Conservation (phyloP, 345 rosid genomes). For the Linum trigynum region DNA sequence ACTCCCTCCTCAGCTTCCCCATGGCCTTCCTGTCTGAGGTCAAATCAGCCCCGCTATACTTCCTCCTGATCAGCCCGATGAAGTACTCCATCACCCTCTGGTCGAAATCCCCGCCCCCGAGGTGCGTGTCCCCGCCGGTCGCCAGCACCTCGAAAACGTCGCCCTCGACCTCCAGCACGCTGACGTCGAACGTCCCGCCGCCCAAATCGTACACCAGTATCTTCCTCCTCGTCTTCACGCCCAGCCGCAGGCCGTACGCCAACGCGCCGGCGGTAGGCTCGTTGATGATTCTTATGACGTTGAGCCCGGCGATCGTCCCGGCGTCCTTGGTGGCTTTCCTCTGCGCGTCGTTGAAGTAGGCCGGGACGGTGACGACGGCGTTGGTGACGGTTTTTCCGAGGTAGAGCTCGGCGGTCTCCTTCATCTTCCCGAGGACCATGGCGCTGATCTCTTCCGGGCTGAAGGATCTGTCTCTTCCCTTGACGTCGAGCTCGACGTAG, state of each 20-base stretch:
- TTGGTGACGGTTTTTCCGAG: slow-evolving; percentile 44
- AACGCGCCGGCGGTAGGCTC: slow-evolving; percentile 56
- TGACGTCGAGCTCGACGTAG: slow-evolving; percentile 29
- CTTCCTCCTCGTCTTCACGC: slow-evolving; percentile 27
- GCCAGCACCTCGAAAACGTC: slow-evolving; percentile 45
- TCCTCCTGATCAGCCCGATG: slow-evolving; percentile 40
- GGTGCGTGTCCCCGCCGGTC: slow-evolving; percentile 45
- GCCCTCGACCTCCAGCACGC: slow-evolving; percentile 38
- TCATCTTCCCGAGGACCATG: slow-evolving; percentile 51
- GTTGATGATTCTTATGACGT: slow-evolving; percentile 44
- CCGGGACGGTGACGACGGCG: slow-evolving; percentile 54
- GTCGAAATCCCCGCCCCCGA: slow-evolving; percentile 54
- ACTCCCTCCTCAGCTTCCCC: slow-evolving; percentile 42
- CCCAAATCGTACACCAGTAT: slow-evolving; percentile 3
- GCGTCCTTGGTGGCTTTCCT: slow-evolving; percentile 33
- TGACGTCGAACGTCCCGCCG: slow-evolving; percentile 52
- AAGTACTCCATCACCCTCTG: slow-evolving; percentile 45
- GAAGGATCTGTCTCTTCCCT: slow-evolving; percentile 44
- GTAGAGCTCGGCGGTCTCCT: slow-evolving; percentile 50
- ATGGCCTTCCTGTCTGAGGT: slow-evolving; percentile 37
- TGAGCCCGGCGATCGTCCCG: slow-evolving; percentile 28
- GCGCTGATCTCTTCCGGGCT: slow-evolving; percentile 61
- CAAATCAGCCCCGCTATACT: slow-evolving; percentile 32
- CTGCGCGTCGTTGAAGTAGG: slow-evolving; percentile 36
- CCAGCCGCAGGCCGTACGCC: slow-evolving; percentile 33